Evolutionary conservation across 2,329 filamentous ascomycete species (phyloP).

Genomic region (Aureobasidium pullulans): DNA sequence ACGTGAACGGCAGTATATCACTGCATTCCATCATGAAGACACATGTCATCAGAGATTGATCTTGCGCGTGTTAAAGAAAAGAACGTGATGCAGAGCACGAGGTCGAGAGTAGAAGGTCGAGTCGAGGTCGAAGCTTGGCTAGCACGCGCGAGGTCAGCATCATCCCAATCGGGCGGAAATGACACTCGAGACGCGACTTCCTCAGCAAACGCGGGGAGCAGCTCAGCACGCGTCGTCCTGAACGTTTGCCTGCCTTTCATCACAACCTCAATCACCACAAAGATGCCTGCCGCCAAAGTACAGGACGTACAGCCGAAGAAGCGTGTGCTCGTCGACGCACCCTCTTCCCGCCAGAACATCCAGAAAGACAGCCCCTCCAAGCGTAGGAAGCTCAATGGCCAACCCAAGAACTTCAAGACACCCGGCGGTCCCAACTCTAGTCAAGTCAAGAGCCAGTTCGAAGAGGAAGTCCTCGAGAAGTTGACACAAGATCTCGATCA

Average conservation of each 20-base stretch:
- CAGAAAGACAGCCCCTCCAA: slow-evolving; percentile 53
- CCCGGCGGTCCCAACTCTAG: slow-evolving; percentile 62
- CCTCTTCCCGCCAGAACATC: slow-evolving; percentile 38
- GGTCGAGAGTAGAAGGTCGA: no score
- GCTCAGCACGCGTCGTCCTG: not conserved
- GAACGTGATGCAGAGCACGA: no score
- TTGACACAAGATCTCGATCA: slow-evolving; percentile 87
- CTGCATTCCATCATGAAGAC: no score
- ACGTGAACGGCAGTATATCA: no score
- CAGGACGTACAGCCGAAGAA: slow-evolving; percentile 26
- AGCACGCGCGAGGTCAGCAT: not conserved
- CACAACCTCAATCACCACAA: not conserved
- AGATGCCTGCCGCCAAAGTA: slow-evolving; percentile 4
- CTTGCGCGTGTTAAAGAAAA: no score
- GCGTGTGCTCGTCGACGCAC: slow-evolving; percentile 40
- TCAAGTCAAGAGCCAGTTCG: slow-evolving; percentile 84
- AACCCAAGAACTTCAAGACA: slow-evolving; percentile 51
- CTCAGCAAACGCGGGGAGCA: not conserved
- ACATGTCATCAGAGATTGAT: no score
- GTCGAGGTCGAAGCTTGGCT: no score
- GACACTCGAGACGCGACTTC: not conserved
- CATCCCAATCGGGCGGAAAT: not conserved
- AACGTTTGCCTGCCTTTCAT: slow-evolving; percentile 1
- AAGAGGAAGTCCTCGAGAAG: slow-evolving; percentile 90
- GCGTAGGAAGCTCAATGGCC: slow-evolving; percentile 71